Evolutionary conservation across 805 yeast species (phyloP), one percentile per base, ranked within the genome.

Genomic region (Yarrowia sp.): DNA sequence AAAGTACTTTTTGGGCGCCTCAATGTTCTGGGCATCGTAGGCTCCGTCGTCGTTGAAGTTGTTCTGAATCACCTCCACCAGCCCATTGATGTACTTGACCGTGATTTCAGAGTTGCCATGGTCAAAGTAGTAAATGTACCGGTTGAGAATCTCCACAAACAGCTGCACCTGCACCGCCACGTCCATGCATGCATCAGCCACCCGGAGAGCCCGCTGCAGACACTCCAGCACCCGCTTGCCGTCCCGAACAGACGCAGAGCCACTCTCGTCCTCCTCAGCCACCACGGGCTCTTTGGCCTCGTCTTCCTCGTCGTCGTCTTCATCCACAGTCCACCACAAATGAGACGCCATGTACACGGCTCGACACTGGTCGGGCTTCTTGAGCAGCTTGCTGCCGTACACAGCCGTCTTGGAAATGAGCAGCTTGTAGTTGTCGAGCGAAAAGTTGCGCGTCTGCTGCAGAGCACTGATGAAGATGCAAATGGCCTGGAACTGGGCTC

Each of bases 141-240:
- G 83, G 77, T 91, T 90, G 68, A 95, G 79, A 21, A 95, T 91
- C 76, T 95, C 98, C 49, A 93, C 87, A 78, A 93, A 92, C 64
- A 95, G 79, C 75, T 90, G 93, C 65, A 89, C 79, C 36, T 91
- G 88, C 51, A 85, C 87, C 44, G 80, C 82, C 61, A 77, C 79
- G 72, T 93, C 98, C 86, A 92, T 87, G 65, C 95, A 89, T n/a
- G 95, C 88, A 74, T 95, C 98, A 0, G 98, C 97, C 8, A 91
- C 90, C 49, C 98, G 80, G 17, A 93, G 75, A 0, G 98, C 85
- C 69, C 93, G 85, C 74, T 92, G 97, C 49, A 93, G 80, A 74
- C 97, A 92, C 72, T 95, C 98, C 72, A 93, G 78, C 1, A 93
- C 97, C 38, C 96, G 80, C 71, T 90, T 90, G 38, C 83, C 84